Conservation (phyloP, 164 flowering plant genomes). For the Umbilicus rupestris region DNA sequence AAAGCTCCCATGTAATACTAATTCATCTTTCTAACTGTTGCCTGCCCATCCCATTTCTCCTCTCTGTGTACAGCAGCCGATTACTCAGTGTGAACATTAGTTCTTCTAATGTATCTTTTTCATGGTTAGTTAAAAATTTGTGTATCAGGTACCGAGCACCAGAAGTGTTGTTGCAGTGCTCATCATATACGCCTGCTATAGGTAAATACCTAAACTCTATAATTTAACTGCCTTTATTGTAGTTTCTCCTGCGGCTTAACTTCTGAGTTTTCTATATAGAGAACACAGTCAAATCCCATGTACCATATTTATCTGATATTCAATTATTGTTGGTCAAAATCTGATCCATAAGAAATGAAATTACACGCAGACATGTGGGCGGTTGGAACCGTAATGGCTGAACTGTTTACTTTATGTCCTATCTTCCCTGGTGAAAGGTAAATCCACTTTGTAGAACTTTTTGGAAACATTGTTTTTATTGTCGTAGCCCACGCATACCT, state of each 20-base stretch:
- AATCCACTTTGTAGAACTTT: neutral
- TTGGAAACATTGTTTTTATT: too few species aligned
- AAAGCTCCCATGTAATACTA: neutral
- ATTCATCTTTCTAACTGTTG: neutral
- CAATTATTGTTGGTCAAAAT: neutral
- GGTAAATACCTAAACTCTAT: slow-evolving; percentile 29
- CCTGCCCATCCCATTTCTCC: neutral
- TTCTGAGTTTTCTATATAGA: neutral
- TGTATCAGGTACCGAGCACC: slow-evolving; percentile 89
- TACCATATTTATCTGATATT: neutral
- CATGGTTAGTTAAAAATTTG: neutral
- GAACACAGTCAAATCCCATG: neutral
- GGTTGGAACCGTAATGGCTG: slow-evolving; percentile 98
- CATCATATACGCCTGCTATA: slow-evolving; percentile 69
- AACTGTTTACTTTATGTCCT: slow-evolving; percentile 73
- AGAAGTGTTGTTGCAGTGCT: slow-evolving; percentile 75
- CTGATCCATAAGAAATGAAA: neutral
- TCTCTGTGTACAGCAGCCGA: too few species aligned
- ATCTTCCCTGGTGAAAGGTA: slow-evolving; percentile 92
- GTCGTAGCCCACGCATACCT: too few species aligned
- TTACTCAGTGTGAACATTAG: too few species aligned
- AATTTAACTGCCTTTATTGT: neutral
- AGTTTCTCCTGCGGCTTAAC: neutral
- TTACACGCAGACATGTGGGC: slow-evolving; percentile 84
- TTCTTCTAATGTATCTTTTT: neutral